phyloP scores from a whole-genome alignment of 164 flowering plant genomes.

The Nymphaea colorata region DNA sequence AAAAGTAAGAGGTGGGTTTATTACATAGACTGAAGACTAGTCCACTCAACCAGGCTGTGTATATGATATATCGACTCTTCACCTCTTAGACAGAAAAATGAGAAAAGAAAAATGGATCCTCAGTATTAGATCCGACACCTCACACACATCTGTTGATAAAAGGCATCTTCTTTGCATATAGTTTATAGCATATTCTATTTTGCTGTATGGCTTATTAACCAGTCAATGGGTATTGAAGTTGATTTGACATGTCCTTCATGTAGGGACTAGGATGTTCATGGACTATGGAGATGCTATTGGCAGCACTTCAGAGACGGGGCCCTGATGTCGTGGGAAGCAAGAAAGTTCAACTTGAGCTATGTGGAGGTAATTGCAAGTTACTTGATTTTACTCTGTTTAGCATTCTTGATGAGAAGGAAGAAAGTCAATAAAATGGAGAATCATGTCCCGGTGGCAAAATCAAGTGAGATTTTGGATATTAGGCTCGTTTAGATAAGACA shows the following conservation, averaged over 20 bases:
- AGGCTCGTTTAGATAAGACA: not conserved
- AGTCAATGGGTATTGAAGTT: not conserved
- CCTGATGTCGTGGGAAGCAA: conserved; percentile 74
- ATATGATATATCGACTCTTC: too few species aligned
- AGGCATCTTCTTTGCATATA: not conserved
- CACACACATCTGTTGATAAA: not conserved
- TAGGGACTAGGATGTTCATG: conserved; percentile 21
- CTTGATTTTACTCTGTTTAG: not conserved
- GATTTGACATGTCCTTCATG: not conserved
- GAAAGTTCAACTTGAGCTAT: conserved; percentile 24
- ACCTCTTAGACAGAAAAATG: too few species aligned
- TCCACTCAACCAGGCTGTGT: too few species aligned
- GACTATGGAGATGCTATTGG: conserved; percentile 44
- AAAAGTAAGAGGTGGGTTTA: too few species aligned
- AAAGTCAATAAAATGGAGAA: not conserved
- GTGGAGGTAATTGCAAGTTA: not conserved
- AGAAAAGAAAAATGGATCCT: too few species aligned
- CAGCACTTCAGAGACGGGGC: conserved; percentile 66
- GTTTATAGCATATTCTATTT: not conserved
- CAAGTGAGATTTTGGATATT: not conserved
- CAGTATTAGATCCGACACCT: too few species aligned
- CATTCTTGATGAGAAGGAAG: not conserved
- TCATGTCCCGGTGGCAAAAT: not conserved
- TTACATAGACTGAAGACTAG: too few species aligned
- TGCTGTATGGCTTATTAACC: not conserved